Evolutionary conservation across 371 early-diverging fungal species (phyloP), one percentile per base, ranked within the genome.

Genomic region (Mucor circinelloides): DNA sequence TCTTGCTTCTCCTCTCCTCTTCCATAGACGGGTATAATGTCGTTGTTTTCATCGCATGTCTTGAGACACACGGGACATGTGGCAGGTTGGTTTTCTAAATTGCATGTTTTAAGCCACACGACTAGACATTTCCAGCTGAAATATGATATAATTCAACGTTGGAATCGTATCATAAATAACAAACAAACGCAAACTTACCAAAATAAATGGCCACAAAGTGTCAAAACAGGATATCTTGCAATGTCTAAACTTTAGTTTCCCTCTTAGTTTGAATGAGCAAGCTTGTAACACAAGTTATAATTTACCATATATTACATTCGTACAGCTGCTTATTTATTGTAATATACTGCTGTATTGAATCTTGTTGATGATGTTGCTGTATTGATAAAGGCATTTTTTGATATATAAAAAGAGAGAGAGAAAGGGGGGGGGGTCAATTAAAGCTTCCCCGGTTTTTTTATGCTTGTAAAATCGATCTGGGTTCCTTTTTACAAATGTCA

Each of bases 151-250:
- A 52, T 52, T 13, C 2, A 0, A 5, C 27, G 27, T 25, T 52
- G 6, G 2, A 25, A 52, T 52, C 27, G 27, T 23, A 27, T 27
- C 52, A 52, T 52, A 25, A n/a, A 52, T 52, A 52, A 52, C 52
- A 52, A 52, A 52, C 52, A 52, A 52, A 52, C 12, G 15, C 23
- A 13, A 17, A 13, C 27, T 52, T 52, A 52, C 52, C 52, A 52
- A 27, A 52, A 52, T 27, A 52, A 27, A 52, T 52, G 52, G 27
- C 52, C 52, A 52, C 52, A 52, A 52, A 52, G 27, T 52, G 52
- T 52, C 52, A 52, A 52, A 52, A 52, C 52, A 52, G 27, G 52
- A 25, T 15, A 27, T 23, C 52, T 52, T 27, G 52, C 52, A 52
- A 25, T 52, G 52, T 52, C 27, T 52, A 46, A 46, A 46, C 46